Evolutionary conservation across 176 grass and related monocot species (phyloP).

Genomic region (Saccharum officinarum): DNA sequence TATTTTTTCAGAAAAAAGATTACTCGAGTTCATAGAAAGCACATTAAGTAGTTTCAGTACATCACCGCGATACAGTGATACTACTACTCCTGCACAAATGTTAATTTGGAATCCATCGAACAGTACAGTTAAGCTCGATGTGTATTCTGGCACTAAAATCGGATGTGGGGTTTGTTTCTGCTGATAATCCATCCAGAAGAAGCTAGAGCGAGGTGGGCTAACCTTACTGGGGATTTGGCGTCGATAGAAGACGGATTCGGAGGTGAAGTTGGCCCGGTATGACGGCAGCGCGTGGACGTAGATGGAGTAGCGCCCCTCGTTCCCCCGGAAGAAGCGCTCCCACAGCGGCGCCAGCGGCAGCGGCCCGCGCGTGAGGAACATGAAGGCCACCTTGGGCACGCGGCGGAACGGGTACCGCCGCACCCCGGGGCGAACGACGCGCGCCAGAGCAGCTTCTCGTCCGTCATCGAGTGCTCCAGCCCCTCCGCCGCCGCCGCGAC

Average conservation of each 20-base stretch:
- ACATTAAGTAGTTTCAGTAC: not conserved
- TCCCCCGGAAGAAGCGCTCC: conserved; percentile 78
- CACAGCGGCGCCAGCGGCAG: conserved; percentile 81
- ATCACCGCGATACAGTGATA: not conserved
- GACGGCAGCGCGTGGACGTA: conserved; percentile 81
- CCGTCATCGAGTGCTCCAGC: conserved; percentile 79
- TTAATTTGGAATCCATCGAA: not conserved
- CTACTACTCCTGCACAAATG: not conserved
- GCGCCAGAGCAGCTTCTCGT: conserved; percentile 90
- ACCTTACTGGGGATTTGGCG: conserved; percentile 91
- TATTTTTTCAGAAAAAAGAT: not conserved
- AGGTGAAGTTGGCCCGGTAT: conserved; percentile 71
- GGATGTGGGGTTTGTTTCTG: not conserved
- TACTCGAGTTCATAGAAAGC: not conserved
- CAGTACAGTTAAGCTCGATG: not conserved
- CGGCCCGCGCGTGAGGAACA: conserved; percentile 93
- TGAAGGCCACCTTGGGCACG: conserved; percentile 80
- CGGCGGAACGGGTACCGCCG: conserved; percentile 68
- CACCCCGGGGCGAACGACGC: conserved; percentile 71
- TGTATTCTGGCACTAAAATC: not conserved
- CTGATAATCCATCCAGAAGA: not conserved
- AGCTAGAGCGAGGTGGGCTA: conserved; percentile 17
- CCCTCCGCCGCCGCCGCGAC: conserved; percentile 27
- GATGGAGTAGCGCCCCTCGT: conserved; percentile 78
- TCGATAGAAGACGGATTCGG: conserved; percentile 69